phyloP scores from a whole-genome alignment of 306 rosid species.

The Quercus glauca region DNA sequence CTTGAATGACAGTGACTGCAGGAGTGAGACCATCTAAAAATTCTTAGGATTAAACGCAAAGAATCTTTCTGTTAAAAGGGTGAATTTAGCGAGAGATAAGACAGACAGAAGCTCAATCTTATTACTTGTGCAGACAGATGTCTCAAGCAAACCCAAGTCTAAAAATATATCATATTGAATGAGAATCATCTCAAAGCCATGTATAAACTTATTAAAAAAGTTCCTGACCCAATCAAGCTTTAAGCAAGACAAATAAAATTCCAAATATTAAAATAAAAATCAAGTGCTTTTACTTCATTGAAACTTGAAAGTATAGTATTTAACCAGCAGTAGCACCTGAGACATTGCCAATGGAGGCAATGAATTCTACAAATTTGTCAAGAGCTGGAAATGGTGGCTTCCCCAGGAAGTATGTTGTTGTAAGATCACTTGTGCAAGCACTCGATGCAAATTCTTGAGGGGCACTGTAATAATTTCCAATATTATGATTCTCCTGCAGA shows the following conservation, averaged over 20 bases:
- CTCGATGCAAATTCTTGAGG: constrained; percentile 35
- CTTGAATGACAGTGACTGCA: neutral
- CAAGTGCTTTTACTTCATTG: too few species aligned
- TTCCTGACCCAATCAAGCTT: too few species aligned
- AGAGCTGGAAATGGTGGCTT: constrained; percentile 79
- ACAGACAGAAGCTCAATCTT: too few species aligned
- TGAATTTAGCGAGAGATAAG: neutral
- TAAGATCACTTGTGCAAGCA: constrained; percentile 43
- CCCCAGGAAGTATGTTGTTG: constrained; percentile 64
- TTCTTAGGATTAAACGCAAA: neutral
- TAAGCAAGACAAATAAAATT: too few species aligned
- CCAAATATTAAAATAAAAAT: too few species aligned
- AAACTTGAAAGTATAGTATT: constrained; percentile 8
- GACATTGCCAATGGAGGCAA: constrained; percentile 63
- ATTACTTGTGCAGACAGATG: neutral
- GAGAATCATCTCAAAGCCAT: constrained; percentile 1
- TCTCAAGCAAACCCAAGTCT: neutral
- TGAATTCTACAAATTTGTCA: constrained; percentile 65
- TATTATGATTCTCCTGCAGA: constrained; percentile 52
- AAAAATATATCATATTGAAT: neutral
- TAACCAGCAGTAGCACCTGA: constrained; percentile 47
- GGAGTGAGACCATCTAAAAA: neutral
- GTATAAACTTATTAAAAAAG: neutral
- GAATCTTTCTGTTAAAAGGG: neutral
- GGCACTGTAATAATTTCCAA: constrained; percentile 27